Percentiles rank a stretch among this genome's conserved stretches.
Evolutionary conservation across 495 filamentous ascomycete genomes (phyloP).

Genomic region (Podospora conica): DNA sequence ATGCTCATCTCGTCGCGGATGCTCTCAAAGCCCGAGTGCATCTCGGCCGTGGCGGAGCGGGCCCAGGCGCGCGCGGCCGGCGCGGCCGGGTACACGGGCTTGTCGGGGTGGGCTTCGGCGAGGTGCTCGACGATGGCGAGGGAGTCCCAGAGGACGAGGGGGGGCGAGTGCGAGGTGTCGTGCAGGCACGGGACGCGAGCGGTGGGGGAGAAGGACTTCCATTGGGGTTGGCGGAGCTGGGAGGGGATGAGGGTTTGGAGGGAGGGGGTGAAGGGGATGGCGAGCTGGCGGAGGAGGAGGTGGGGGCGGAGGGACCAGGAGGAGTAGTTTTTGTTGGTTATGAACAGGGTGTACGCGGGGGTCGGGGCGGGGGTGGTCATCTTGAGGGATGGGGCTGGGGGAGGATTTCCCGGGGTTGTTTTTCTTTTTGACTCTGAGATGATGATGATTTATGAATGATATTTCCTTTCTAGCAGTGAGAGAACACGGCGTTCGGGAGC

Average conservation of each 20-base stretch:
- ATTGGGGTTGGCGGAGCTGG: conserved; percentile 18
- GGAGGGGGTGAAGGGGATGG: conserved; percentile 27
- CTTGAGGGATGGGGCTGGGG: not conserved
- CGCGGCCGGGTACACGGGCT: conserved; percentile 43
- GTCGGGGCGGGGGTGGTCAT: conserved; percentile 8
- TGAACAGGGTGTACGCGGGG: conserved; percentile 25
- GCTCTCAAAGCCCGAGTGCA: conserved; percentile 48
- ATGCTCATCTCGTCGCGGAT: conserved; percentile 40
- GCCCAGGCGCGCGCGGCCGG: conserved; percentile 43
- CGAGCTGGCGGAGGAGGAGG: conserved; percentile 26
- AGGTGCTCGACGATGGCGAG: conserved; percentile 51
- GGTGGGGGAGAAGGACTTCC: conserved; percentile 27
- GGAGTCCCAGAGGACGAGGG: conserved; percentile 40
- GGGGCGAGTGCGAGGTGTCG: conserved; percentile 6
- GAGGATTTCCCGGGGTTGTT: not conserved
- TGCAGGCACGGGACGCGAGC: conserved; percentile 31
- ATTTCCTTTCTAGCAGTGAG: not conserved
- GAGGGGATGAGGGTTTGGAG: conserved; percentile 15
- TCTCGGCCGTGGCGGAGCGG: conserved; percentile 45
- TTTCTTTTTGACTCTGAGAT: not conserved
- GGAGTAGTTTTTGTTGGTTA: conserved; percentile 31
- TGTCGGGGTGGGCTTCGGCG: conserved; percentile 40
- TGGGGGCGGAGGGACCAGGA: conserved; percentile 33
- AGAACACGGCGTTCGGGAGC: not conserved
- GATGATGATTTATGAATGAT: not conserved